Conservation (phyloP, 768 basidiomycete species). For the Leucogyrophana mollusca region DNA sequence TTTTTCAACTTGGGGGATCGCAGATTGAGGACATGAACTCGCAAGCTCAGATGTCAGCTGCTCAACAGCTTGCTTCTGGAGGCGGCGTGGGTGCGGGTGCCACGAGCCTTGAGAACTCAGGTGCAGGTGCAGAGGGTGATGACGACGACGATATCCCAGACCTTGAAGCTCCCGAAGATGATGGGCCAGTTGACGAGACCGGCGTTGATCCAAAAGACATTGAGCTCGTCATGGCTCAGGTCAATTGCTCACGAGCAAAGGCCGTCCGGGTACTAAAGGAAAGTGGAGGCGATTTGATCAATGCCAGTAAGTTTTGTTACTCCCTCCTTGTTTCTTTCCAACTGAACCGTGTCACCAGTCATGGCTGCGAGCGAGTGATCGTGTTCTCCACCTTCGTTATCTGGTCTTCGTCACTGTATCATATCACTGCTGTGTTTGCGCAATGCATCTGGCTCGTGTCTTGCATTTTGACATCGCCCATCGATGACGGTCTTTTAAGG, state of each 20-base stretch:
- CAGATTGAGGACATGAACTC: slow-evolving; percentile 89
- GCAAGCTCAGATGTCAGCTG: slow-evolving; percentile 71
- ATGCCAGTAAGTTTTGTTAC: slow-evolving; percentile 74
- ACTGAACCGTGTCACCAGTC: slow-evolving; percentile 44
- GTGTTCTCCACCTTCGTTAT: slow-evolving; percentile 29
- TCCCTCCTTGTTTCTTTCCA: neutral
- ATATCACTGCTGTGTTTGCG: slow-evolving; percentile 18
- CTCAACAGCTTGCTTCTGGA: slow-evolving; percentile 70
- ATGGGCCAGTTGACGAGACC: slow-evolving; percentile 80
- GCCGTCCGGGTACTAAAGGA: slow-evolving; percentile 90
- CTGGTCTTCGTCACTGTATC: slow-evolving; percentile 31
- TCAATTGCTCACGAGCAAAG: slow-evolving; percentile 87
- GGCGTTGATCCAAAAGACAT: slow-evolving; percentile 94
- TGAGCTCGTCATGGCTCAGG: slow-evolving; percentile 88
- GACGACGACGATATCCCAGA: slow-evolving; percentile 82
- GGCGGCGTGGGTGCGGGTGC: slow-evolving; percentile 43
- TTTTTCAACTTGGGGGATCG: neutral
- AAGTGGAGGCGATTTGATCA: slow-evolving; percentile 91
- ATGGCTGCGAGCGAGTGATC: slow-evolving; percentile 90
- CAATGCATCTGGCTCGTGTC: slow-evolving; percentile 20
- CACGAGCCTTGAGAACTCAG: slow-evolving; percentile 49
- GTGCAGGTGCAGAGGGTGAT: slow-evolving; percentile 49
- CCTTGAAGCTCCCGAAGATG: slow-evolving; percentile 79
- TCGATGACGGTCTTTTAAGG: slow-evolving; percentile 6
- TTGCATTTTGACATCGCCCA: slow-evolving; percentile 4